Evolutionary conservation across 768 basidiomycete species (phyloP).

Genomic region (Pleurotus pulmonarius): DNA sequence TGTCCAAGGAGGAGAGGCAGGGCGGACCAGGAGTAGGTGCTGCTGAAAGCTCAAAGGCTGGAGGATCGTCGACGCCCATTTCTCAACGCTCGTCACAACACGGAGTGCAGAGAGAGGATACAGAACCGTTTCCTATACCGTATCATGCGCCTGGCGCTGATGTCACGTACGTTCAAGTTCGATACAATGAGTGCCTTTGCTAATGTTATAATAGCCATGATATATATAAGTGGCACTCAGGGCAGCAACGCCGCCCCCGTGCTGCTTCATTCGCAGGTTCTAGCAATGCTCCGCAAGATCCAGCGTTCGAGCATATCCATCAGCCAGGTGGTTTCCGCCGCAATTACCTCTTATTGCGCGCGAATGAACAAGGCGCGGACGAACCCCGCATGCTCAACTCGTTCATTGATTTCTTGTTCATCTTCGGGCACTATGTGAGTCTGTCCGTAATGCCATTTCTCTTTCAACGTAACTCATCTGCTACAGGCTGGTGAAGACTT

Average conservation of each 20-base stretch:
- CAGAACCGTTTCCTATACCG: slow-evolving; percentile 82
- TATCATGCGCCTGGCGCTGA: slow-evolving; percentile 88
- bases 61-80: not conserved
- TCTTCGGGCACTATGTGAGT: slow-evolving; percentile 96
- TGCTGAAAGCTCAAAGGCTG: not conserved
- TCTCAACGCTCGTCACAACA: slow-evolving; percentile 7
- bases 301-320: slow-evolving; percentile 89
- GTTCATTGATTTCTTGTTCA: slow-evolving; percentile 91
- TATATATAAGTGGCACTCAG: slow-evolving; percentile 93
- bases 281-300: slow-evolving; percentile 49
- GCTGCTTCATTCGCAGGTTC: slow-evolving; percentile 68
- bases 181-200: slow-evolving; percentile 12
- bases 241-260: slow-evolving; percentile 65
- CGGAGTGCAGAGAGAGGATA: slow-evolving; percentile 38
- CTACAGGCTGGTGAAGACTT: slow-evolving; percentile 85
- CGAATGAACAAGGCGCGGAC: slow-evolving; percentile 60
- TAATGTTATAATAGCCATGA: slow-evolving; percentile 55
- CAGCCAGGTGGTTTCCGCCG: slow-evolving; percentile 94
- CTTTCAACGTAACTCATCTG: not conserved
- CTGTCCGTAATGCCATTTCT: slow-evolving; percentile 10
- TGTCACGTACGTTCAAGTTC: slow-evolving; percentile 69
- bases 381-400: slow-evolving; percentile 67
- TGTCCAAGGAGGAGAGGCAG: slow-evolving; percentile 66
- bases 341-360: slow-evolving; percentile 76
- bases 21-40: not conserved